Conservation (phyloP, 1,139 yeast genomes). For the Magnusiomyces fungicola region DNA sequence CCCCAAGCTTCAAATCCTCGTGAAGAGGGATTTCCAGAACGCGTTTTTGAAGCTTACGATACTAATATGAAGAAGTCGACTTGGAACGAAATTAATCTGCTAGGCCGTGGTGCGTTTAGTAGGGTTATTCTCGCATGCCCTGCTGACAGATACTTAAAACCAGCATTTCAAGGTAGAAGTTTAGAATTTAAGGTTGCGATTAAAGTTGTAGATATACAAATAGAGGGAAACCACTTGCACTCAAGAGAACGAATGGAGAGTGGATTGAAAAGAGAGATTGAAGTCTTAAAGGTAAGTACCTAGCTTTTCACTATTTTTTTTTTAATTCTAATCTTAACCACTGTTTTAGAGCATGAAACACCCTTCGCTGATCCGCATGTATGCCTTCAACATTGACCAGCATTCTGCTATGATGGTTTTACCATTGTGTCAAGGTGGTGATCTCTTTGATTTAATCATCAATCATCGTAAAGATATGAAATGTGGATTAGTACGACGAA, state of each 20-base stretch:
- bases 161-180: constrained; percentile 36
- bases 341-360: constrained; percentile 25
- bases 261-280: constrained; percentile 68
- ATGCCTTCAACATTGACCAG: constrained; percentile 32
- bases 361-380: constrained; percentile 40
- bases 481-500: constrained; percentile 38
- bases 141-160: constrained; percentile 26
- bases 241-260: constrained; percentile 53
- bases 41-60: constrained; percentile 27
- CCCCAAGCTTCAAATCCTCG: too few relatives aligned
- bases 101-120: constrained; percentile 38
- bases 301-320: constrained; percentile 29
- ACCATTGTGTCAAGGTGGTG: constrained; percentile 80
- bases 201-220: constrained; percentile 29
- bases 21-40: too few relatives aligned
- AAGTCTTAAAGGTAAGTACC: constrained; percentile 41
- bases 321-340: background rate
- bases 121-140: constrained; percentile 34
- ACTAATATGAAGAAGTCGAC: constrained; percentile 22
- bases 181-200: constrained; percentile 34
- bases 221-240: constrained; percentile 5
- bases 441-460: constrained; percentile 57
- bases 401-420: constrained; percentile 47
- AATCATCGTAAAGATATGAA: constrained; percentile 30
- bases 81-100: constrained; percentile 30